Evolutionary conservation across 768 basidiomycete genomes (phyloP), one percentile per base, ranked within the genome.

Genomic region (Trametes cingulata): DNA sequence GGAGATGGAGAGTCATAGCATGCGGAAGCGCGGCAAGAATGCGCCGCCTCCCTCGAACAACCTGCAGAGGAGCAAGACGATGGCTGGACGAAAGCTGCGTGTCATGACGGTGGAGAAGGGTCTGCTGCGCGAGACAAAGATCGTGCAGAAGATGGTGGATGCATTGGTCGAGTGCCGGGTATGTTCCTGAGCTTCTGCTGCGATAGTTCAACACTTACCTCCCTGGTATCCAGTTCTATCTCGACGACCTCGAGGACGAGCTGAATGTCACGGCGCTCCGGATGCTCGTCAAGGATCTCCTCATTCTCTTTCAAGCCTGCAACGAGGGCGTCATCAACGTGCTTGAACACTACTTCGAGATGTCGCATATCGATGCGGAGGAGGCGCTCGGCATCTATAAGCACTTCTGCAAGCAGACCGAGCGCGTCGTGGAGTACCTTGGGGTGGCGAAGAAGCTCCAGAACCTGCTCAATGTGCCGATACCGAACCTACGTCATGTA

Each of bases 51-150:
- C 76, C 33, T 71, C 72, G 12, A 47, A 48, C 12, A 57, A 52
- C 20, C 60, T 68, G 5, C 60, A 69, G 52, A 77, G 90, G 64
- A 90, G 87, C 73, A 92, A 90, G 74, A 93, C 90, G 0, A 81
- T 91, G 17, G 80, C 83, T 69, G 92, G 93, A 17, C 78, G 93
- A 65, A 95, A 97, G 69, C 75, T 99, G 65, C 80, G 95, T 60
- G 81, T 87, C 27, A 88, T 99, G 85, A 89, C 92, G 0, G 96
- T 98, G 22, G 97, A 99, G 73, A 98, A 98, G 72, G 97, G 97
- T 3, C 74, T 98, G 43, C 74, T 99, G 49, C 82, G 95, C 61
- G 97, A 99, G 75, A 96, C 94, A 1, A 91, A 87, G 73, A 83
- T 85, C 25, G 93, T 98, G 0, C 95, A 98, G 74, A 81, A 79